Base-by-base conservation (phyloP, 2,329 filamentous ascomycete genomes). In the Trichoderma asperellum region DNA sequence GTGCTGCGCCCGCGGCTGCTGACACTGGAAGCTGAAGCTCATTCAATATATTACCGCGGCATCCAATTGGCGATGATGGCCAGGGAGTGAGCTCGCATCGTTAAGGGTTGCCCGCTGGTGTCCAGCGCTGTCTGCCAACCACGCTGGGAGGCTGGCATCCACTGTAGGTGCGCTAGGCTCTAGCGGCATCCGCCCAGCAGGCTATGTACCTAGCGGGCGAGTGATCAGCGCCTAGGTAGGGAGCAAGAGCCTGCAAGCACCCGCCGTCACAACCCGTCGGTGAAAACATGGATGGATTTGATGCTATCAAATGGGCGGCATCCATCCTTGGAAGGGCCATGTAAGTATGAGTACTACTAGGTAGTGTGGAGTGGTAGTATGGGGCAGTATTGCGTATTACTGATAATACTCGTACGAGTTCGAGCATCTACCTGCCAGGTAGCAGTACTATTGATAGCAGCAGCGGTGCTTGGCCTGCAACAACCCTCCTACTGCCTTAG, bases 261-360 rank as follows among this genome's bases (percentile, higher is more conserved):
- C 71, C 69, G 72, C 72, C 68, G 70, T 71, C 66, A 72, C 70
- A 73, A 68, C 70, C 70, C 70, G 70, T 73, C 73, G 73, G 73
- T 72, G 73, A 73, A 57, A 68, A 60, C 60, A 32, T 67, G 40
- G 40, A 43, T 43, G 40, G 16, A 62, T 57, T 12, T 12, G 52
- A 24, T 55, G 49, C n/a, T 27, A 29, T 55, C 58, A 67, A 43
- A 43, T 58, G 61, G 65, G 56, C 60, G 34, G 49, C 57, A 53
- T 57, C 37, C 35, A 53, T 57, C 37, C 35, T 55, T 27, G 61
- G 12, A 24, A 24, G 55, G 62, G 68, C 66, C 70, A 70, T 55
- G 35, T 47, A 32, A 43, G 37, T 16, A 37, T 16, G 35, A 37
- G 35, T n/a, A n/a, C n/a, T n/a, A n/a, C n/a, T n/a, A n/a, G n/a